Base-by-base conservation (phyloP, 2,329 filamentous ascomycete genomes). In the Epicoccum nigrum region DNA sequence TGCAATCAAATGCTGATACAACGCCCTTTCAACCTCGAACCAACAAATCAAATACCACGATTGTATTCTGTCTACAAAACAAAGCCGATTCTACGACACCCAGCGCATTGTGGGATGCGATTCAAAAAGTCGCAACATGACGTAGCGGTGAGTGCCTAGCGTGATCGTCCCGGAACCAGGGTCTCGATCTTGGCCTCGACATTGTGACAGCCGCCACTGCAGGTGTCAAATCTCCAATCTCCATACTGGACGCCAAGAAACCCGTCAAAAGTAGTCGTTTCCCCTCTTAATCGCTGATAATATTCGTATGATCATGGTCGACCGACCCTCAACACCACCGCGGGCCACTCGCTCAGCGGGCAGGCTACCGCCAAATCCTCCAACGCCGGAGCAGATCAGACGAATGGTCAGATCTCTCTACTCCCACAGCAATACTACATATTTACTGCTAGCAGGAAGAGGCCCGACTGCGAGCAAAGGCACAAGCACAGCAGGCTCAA, bases 381-480 rank as follows among this genome's bases (percentile, higher is more conserved):
- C 84, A 27, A 86, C 83, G 2, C 82, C 84, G 8, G 84, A 86
- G 63, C 83, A 86, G 68, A 78, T 84, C 39, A 79, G 82, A 41
- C 78, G 78, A 58, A 84, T 85, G 70, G 80, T 81, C 74, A 41
- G 50, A 31, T 13, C n/a, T 8, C n/a, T 4, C 8, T 4, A 7
- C 16, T 2, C 4, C 1, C 17, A 13, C 2, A 4, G 9, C 2
- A 2, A 27, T 12, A 4, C 3, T 2, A 33, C 13, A 4, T 21
- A 4, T 21, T 55, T 1, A 55, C 8, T 11, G 11, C 1, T 3
- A 7, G 15, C 51, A 94, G 89, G 93, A 97, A 84, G 86, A 93
- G 72, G 92, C 87, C 63, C 85, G 93, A 16, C 83, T 97, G 23
- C 89, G 86, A 75, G 90, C 94, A 47, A 97, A 97, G 81, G 92